Evolutionary conservation across 1,284 basidiomycete genomes (phyloP).

Genomic region (Abortiporus biennis): DNA sequence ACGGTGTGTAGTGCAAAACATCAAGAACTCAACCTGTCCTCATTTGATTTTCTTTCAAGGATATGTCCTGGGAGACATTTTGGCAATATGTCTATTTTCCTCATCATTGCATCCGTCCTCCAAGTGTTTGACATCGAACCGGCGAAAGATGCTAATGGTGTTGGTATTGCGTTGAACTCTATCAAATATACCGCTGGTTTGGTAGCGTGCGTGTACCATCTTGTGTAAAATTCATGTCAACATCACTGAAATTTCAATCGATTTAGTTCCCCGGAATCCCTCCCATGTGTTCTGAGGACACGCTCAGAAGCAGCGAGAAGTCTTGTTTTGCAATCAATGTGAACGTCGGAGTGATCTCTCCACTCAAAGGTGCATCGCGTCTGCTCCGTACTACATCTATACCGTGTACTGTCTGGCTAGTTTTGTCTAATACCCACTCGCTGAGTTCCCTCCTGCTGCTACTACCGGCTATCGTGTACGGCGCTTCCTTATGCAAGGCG

Average conservation of each 20-base stretch:
- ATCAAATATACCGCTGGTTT: neutral
- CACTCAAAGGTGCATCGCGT: no score
- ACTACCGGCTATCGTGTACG: no score
- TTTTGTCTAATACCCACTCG: no score
- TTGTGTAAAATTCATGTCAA: neutral
- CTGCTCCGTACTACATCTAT: no score
- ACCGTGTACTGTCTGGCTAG: no score
- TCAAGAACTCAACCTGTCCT: neutral
- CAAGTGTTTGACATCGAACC: constrained; percentile 11
- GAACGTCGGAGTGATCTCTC: no score
- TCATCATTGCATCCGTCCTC: constrained; percentile 10
- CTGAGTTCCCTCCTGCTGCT: no score
- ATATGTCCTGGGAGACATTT: constrained; percentile 7
- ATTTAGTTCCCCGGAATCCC: neutral
- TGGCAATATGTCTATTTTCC: constrained; percentile 7
- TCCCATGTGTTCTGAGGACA: neutral
- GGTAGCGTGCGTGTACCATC: neutral
- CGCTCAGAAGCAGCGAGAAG: neutral
- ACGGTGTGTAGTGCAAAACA: neutral
- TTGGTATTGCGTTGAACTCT: neutral
- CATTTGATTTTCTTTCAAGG: constrained; percentile 1
- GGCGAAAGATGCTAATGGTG: constrained; percentile 4
- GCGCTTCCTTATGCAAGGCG: no score
- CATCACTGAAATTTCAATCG: neutral
- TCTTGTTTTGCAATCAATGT: neutral